Evolutionary conservation across 2,329 filamentous ascomycete species (phyloP).

Genomic region (Hirsutella thompsonii): DNA sequence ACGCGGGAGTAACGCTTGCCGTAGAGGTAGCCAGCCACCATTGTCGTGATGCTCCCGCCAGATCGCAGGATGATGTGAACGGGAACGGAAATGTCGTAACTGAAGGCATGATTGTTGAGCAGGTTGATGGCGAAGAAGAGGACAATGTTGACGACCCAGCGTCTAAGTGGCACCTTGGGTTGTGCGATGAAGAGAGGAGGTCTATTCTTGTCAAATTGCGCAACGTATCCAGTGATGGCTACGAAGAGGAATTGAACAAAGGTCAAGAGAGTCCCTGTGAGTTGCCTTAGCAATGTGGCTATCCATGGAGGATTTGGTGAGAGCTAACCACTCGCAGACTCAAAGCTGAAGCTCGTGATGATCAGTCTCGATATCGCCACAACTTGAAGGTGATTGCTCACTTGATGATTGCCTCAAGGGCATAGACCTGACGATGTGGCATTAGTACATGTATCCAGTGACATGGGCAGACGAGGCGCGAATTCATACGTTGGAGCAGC

Average conservation of each 20-base stretch:
- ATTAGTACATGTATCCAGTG: no score
- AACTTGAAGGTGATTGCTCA: slow-evolving; percentile 31
- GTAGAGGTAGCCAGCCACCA: slow-evolving; percentile 76
- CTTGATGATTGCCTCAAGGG: slow-evolving; percentile 90
- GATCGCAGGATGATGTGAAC: slow-evolving; percentile 94
- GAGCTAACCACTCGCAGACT: slow-evolving; percentile 63
- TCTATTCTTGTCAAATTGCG: slow-evolving; percentile 55
- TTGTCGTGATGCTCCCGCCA: slow-evolving; percentile 90
- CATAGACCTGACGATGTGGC: slow-evolving; percentile 62
- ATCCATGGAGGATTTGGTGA: not conserved
- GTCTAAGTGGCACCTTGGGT: slow-evolving; percentile 68
- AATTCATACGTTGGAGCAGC: slow-evolving; percentile 71
- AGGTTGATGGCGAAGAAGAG: slow-evolving; percentile 92
- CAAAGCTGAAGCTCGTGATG: slow-evolving; percentile 42
- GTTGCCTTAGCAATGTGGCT: not conserved
- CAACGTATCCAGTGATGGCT: slow-evolving; percentile 62
- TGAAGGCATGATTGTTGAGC: slow-evolving; percentile 95
- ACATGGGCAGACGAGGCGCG: no score
- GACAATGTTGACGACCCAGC: slow-evolving; percentile 79
- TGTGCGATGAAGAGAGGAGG: slow-evolving; percentile 61
- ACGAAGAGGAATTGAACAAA: slow-evolving; percentile 86
- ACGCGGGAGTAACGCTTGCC: slow-evolving; percentile 73
- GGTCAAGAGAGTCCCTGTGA: slow-evolving; percentile 64
- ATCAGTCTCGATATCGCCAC: not conserved
- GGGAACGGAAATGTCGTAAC: slow-evolving; percentile 90